Base-by-base conservation (phyloP, 768 basidiomycete genomes). In the Hemileccinum impolitum region DNA sequence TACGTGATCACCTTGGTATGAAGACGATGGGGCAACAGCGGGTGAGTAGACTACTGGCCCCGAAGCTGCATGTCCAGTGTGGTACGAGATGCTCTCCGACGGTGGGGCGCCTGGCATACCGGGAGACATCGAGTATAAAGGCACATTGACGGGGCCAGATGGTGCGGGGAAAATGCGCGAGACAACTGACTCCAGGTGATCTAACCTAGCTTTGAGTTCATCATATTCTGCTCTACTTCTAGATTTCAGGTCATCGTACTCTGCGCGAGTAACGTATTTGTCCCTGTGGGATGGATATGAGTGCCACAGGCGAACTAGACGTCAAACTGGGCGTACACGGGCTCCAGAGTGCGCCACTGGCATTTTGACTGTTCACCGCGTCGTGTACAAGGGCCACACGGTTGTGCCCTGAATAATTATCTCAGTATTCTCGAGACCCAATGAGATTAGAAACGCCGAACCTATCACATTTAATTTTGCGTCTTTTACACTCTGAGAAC, bases 391-490 rank as follows among this genome's bases (percentile, higher is more conserved):
- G 88, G 88, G 13, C 83, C 81, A 67, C 90, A 93, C 43, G 90
- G 90, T 57, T 89, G 86, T 13, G 80, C 75, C 64, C 90, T 88
- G 59, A 32, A 52, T 59, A 54, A 62, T 69, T 71, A 52, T 32
- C 1, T 57, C 36, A 54, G 56, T 44, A 25, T n/a, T 40, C 48
- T 39, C n/a, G 13, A 41, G 44, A 55, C 12, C 30, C 8, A 45
- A 43, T 11, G 47, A 39, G 26, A 46, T 17, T 15, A 62, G 45
- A 54, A 47, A 52, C 31, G 41, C 55, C 73, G 60, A 63, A 86
- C 85, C 86, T 86, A 72, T 92, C 88, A 67, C 90, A 92, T 64
- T 86, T 87, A 68, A 91, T 91, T 75, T 92, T 91, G 37, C 89
- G 78, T 59, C 89, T 72, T 67, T 91, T 91, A 67, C 89, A 91